Base-by-base conservation (phyloP, 768 basidiomycete genomes). In the Psilocybe subaeruginosa region DNA sequence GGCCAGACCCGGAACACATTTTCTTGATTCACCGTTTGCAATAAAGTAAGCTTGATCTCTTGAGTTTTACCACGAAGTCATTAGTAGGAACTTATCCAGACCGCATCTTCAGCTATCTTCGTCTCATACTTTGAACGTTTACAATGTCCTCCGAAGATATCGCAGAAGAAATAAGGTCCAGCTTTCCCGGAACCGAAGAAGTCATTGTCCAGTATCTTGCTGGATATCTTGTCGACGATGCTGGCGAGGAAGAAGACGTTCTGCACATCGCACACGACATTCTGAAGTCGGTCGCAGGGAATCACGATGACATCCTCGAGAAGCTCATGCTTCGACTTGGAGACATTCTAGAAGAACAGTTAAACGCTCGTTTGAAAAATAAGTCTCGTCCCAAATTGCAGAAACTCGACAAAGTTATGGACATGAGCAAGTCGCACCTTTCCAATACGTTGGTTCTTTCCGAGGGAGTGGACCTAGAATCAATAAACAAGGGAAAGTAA, bases 401-500 rank as follows among this genome's bases (percentile, higher is more conserved):
- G 68, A 90, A 92, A 70, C 75, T 95, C 62, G 94, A 95, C 74
- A 91, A 89, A 73, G 89, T 93, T 56, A 86, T 95, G 85, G 90
- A 95, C 67, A 88, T 95, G 84, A 92, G 90, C 78, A 92, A 91
- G 75, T 76, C 87, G 2, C 83, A 87, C 51, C 86, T 94, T 72
- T 93, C 91, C 30, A 90, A 76, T 59, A 94, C 93, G 6, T 90
- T 94, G 64, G 90, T 86, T 4, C 77, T 95, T 51, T 80, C 85
- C 0, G 91, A 93, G 64, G 92, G 92, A 12, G 92, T 95, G 41
- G 94, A 96, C 73, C 78, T 96, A 56, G 93, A 94, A 74, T 92
- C 91, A 41, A 93, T 94, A 56, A 95, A 94, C 77, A 95, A 96
- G 82, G 93, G 91, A 80, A 95, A 95, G 92, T 93, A 79, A 72